These are phyloP conservation scores for Paecilomyces fulvus DNA, from an alignment of 2,329 filamentous ascomycete genomes.

Conservation along the genomic window DNA sequence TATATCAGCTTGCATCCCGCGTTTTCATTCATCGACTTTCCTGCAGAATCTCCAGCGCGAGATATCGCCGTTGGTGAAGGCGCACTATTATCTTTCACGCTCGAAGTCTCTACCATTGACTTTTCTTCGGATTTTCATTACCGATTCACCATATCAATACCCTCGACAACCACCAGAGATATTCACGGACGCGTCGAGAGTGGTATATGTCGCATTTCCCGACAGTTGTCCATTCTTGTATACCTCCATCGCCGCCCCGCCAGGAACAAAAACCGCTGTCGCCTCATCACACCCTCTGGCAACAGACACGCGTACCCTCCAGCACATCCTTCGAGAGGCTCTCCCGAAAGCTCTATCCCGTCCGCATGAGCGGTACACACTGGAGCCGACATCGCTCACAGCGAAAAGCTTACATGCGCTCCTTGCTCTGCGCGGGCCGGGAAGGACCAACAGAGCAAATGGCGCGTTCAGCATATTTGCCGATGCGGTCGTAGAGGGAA, in stretches of 20 bases:
- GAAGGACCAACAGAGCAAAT: conserved; percentile 61
- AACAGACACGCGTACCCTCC: conserved; percentile 54
- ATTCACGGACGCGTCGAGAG: conserved; percentile 55
- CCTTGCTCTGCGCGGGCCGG: conserved; percentile 59
- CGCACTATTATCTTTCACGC: conserved; percentile 73
- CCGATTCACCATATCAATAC: conserved; percentile 70
- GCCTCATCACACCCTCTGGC: conserved; percentile 23
- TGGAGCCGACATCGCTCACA: conserved; percentile 59
- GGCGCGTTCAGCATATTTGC: conserved; percentile 77
- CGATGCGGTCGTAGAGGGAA: conserved; percentile 48
- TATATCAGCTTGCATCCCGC: conserved; percentile 44
- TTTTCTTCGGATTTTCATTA: conserved; percentile 67
- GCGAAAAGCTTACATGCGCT: conserved; percentile 65
- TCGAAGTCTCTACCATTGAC: conserved; percentile 56
- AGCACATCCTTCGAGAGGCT: conserved; percentile 64
- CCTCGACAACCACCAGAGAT: conserved; percentile 32
- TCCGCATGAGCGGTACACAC: conserved; percentile 61
- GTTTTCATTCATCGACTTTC: conserved; percentile 74
- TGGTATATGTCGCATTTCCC: conserved; percentile 74
- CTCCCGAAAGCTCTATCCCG: conserved; percentile 75
- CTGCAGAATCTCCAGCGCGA: conserved; percentile 66
- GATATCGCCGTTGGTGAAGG: conserved; percentile 69
- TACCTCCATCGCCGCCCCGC: conserved; percentile 37
- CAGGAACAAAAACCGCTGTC: conserved; percentile 22
- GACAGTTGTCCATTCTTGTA: conserved; percentile 71